Base-by-base conservation (phyloP, 2,329 filamentous ascomycete genomes). In the Sodiomyces alkalinus region DNA sequence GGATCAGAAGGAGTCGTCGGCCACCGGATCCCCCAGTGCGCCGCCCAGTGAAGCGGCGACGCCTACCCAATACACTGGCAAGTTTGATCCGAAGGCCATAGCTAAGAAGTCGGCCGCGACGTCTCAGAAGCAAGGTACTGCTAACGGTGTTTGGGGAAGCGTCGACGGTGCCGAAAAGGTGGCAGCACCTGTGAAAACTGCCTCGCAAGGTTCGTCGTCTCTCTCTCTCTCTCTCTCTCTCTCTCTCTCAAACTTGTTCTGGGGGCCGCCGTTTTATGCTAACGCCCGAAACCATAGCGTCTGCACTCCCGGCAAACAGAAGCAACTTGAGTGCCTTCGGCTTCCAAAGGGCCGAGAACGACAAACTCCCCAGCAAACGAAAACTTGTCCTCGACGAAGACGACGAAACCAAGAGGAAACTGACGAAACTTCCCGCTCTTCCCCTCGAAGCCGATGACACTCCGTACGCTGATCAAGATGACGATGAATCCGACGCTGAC, bases 321-420 rank as follows among this genome's bases (percentile, higher is more conserved):
- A 66, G 70, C 27, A 86, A 86, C 45, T 68, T 92, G 26, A 79
- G 80, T 47, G 76, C 77, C 18, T 96, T 96, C 45, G 87, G 85
- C 3, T 73, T 96, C 33, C 65, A 68, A 33, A 90, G 82, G 48
- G 58, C 68, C 22, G 82, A 83, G 29, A 52, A 51, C 14, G 77
- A 81, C 28, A 83, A 80, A 44, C 51, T 67, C 4, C 61, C 69
- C 4, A 61, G 70, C 13, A 83, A 82, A 46, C 77, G 76, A 40
- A 83, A 80, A 35, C 61, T 92, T 14, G 75, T 85, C 41, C 75
- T 94, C 41, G 86, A 80, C 35, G 87, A 94, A 45, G 87, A 94
- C 43, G 82, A 92, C 43, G 76, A 74, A 18, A 79, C 77, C 3
- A 75, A 80, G 46, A 80, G 85, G 49, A 94, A 92, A 58, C 69